A percentile compares a stretch with the other conserved stretches of the same genome.
phyloP scores from a whole-genome alignment of 805 yeast species.

The Candida sanyiensis region DNA sequence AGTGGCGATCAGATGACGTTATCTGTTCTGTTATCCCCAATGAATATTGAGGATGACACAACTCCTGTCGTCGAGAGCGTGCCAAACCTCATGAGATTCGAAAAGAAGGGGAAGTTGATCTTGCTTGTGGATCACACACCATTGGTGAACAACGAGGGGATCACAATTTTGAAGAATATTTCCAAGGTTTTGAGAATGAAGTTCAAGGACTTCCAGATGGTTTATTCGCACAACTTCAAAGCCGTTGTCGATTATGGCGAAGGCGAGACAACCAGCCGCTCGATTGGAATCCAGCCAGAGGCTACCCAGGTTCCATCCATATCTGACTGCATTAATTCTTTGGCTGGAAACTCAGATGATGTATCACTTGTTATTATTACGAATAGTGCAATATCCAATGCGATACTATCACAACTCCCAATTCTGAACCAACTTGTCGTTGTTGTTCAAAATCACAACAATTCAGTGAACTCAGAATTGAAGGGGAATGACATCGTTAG shows the following conservation, averaged over 20 bases:
- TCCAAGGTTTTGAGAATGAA: constrained; percentile 15
- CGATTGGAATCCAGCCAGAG: background rate
- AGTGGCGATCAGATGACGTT: constrained; percentile 14
- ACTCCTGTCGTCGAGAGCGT: constrained; percentile 9
- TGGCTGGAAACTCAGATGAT: constrained; percentile 4
- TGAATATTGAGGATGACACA: constrained; percentile 2
- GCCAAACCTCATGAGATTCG: constrained; percentile 5
- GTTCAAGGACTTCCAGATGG: constrained; percentile 13
- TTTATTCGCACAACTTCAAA: constrained; percentile 13
- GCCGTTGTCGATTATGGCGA: constrained; percentile 7
- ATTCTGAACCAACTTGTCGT: constrained; percentile 16
- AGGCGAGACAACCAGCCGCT: constrained; percentile 1
- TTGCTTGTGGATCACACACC: constrained; percentile 18
- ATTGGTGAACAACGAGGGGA: constrained; percentile 4
- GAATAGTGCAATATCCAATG: constrained; percentile 7
- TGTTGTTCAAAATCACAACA: constrained; percentile 4
- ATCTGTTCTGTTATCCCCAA: constrained; percentile 23
- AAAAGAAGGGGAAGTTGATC: constrained; percentile 14
- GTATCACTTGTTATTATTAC: constrained; percentile 16
- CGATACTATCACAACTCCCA: constrained; percentile 8
- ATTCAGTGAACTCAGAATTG: background rate
- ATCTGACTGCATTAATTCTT: background rate
- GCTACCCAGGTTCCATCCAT: background rate
- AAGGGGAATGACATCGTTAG: constrained; percentile 3
- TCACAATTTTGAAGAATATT: constrained; percentile 20